Percentiles rank a stretch among this genome's conserved stretches.
Evolutionary conservation across 257 asterid species (phyloP).

Genomic region (Jacaranda mimosifolia): DNA sequence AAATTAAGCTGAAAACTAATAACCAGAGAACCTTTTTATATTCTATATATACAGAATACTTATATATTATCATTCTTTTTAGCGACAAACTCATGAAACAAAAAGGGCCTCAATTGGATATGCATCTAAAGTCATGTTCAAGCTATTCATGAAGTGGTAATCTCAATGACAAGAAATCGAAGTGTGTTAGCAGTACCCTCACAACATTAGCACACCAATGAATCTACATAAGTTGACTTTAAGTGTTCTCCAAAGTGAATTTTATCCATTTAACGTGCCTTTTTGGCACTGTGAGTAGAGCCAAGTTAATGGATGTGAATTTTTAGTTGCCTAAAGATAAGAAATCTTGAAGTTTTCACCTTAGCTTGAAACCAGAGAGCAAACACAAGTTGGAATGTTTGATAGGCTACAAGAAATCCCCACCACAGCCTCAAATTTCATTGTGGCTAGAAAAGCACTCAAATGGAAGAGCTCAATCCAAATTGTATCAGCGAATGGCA

Average conservation of each 20-base stretch:
- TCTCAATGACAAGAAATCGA: background rate
- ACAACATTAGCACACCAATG: background rate
- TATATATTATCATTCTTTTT: background rate
- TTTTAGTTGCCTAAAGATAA: background rate
- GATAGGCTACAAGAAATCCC: background rate
- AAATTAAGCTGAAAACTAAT: slow-evolving; percentile 22
- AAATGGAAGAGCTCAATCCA: background rate
- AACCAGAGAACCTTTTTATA: background rate
- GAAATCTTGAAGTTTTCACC: background rate
- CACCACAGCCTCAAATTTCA: background rate
- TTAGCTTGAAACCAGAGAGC: background rate
- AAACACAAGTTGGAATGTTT: background rate
- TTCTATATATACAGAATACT: background rate
- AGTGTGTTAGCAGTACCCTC: background rate
- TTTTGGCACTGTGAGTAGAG: background rate
- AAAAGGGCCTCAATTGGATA: background rate
- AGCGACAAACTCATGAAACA: background rate
- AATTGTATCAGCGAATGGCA: background rate
- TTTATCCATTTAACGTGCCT: background rate
- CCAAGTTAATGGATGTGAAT: background rate
- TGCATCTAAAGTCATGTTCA: background rate
- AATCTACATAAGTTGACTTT: background rate
- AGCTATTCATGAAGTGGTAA: background rate
- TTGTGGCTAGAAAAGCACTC: background rate
- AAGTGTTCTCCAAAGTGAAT: background rate